Conservation (phyloP, 106 monocot species). For the Acanthochlamys bracteata region DNA sequence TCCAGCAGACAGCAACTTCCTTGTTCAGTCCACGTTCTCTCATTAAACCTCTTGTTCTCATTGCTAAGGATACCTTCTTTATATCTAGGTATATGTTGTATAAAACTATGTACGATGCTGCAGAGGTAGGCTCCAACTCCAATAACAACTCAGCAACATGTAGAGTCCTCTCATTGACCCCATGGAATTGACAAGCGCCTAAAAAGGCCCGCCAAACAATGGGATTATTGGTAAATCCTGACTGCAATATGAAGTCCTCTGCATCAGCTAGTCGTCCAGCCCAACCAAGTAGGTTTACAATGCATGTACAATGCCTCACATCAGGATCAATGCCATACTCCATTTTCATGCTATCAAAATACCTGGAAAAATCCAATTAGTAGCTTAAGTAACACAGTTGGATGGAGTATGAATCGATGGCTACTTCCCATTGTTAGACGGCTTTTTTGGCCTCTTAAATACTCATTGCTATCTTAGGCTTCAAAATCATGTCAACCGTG, state of each 20-base stretch:
- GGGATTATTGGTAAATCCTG: conserved; percentile 29
- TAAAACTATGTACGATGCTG: conserved; percentile 41
- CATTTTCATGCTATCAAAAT: conserved; percentile 43
- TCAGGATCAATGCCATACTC: conserved; percentile 34
- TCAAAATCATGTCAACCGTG: too few relatives aligned
- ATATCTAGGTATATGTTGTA: conserved; percentile 56
- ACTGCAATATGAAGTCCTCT: conserved; percentile 36
- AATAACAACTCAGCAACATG: conserved; percentile 30
- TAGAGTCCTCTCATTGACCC: conserved; percentile 25
- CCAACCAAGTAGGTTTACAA: conserved; percentile 52
- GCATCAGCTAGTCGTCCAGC: conserved; percentile 43
- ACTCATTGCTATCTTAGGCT: too few relatives aligned
- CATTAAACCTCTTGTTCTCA: conserved; percentile 40
- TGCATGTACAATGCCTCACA: conserved; percentile 44
- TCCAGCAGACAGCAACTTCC: conserved; percentile 54
- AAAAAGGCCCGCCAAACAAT: conserved; percentile 38
- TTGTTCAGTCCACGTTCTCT: conserved; percentile 49
- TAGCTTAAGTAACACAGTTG: too few relatives aligned
- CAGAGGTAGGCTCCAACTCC: conserved; percentile 36
- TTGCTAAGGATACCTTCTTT: conserved; percentile 22
- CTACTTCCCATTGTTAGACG: too few relatives aligned
- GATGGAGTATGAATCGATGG: too few relatives aligned
- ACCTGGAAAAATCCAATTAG: conserved; percentile 33
- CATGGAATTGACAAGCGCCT: conserved; percentile 36
- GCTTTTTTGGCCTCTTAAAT: too few relatives aligned